Conservation (phyloP, 352 stramenopile species). For the Phytophthora colocasiae region DNA sequence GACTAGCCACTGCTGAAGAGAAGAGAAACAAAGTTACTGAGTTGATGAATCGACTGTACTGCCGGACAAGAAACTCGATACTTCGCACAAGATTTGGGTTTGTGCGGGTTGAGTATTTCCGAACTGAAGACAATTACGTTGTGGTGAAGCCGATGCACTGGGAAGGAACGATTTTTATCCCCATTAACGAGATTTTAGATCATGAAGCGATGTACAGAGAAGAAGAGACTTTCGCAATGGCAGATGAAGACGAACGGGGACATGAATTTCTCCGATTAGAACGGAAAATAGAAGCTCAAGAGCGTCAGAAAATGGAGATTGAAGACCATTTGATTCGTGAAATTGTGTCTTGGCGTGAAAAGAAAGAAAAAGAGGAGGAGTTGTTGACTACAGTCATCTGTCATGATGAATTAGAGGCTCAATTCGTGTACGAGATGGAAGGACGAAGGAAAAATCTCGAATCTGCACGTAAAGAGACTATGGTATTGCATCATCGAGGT, state of each 20-base stretch:
- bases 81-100: conserved; percentile 60
- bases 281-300: conserved; percentile 19
- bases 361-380: conserved; percentile 50
- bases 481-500: conserved; percentile 34
- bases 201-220: conserved; percentile 57
- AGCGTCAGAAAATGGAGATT: conserved; percentile 43
- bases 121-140: conserved; percentile 59
- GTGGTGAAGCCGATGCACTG: conserved; percentile 54
- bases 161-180: conserved; percentile 63
- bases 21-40: conserved; percentile 28
- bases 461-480: conserved; percentile 44
- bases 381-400: conserved; percentile 39
- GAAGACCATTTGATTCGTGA: conserved; percentile 51
- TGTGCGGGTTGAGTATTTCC: conserved; percentile 54
- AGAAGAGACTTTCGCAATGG: conserved; percentile 56
- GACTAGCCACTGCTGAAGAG: conserved; percentile 27
- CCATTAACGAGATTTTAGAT: conserved; percentile 48
- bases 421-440: conserved; percentile 62
- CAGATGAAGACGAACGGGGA: conserved; percentile 40
- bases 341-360: conserved; percentile 49
- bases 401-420: conserved; percentile 46
- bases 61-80: conserved; percentile 41
- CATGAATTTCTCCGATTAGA: conserved; percentile 38
- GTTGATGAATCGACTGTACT: conserved; percentile 52
- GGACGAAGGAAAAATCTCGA: conserved; percentile 27